Percentiles rank a stretch among this genome's conserved stretches.
Conservation (phyloP, 2,329 filamentous ascomycete species). For the Rutstroemia sp. region DNA sequence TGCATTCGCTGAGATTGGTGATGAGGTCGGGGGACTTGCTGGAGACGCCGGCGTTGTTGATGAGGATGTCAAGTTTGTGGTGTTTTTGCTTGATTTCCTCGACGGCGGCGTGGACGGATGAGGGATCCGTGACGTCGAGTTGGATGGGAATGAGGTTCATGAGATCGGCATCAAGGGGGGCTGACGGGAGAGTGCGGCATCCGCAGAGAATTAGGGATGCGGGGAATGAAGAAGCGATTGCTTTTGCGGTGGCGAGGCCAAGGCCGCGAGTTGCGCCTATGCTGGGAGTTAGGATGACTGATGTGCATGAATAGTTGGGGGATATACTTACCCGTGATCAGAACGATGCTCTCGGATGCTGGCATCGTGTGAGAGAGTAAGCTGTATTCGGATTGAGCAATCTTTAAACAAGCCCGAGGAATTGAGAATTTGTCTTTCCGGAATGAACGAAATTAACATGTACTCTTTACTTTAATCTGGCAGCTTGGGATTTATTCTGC, state of each 20-base stretch:
- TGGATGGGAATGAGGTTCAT: not conserved
- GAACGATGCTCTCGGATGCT: not conserved
- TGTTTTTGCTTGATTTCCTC: slow-evolving; percentile 5
- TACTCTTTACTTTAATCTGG: no score
- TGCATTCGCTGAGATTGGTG: slow-evolving; percentile 14
- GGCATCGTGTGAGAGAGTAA: not conserved
- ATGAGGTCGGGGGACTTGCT: not conserved
- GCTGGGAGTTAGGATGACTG: not conserved
- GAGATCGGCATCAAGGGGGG: not conserved
- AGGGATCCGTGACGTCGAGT: slow-evolving; percentile 13
- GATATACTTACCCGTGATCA: not conserved
- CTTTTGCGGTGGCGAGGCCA: not conserved
- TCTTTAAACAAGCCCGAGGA: not conserved
- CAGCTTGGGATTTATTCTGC: no score
- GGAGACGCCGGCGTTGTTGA: slow-evolving; percentile 18
- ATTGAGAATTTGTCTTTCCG: not conserved
- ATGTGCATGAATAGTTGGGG: not conserved
- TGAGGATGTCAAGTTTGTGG: slow-evolving; percentile 15
- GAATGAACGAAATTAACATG: no score
- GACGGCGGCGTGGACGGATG: slow-evolving; percentile 10
- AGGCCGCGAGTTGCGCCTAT: not conserved
- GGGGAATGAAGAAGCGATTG: not conserved
- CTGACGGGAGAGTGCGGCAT: not conserved
- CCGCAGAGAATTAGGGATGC: not conserved
- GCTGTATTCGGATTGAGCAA: no score